Base-by-base conservation (phyloP, 2,329 filamentous ascomycete species). In the Rugonectria rugulosa region DNA sequence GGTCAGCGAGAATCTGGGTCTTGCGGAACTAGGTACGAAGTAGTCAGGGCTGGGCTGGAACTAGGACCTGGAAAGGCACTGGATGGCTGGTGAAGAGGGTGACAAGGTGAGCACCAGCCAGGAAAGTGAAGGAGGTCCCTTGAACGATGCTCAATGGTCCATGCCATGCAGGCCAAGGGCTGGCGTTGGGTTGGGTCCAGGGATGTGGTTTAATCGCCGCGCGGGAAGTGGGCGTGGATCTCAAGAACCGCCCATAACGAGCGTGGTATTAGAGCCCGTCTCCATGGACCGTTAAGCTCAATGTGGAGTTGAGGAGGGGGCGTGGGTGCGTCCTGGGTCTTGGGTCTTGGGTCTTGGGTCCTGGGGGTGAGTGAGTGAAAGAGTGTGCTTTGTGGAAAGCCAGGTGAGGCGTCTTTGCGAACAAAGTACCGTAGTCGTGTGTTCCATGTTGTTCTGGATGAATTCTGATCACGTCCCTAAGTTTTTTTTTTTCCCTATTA, bases 191-290 rank as follows among this genome's bases (percentile, higher is more conserved):
- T 57, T 17, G 26, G 27, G 37, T 15, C 54, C 57, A 64, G 41
- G 56, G 57, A 56, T 56, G 42, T 45, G 44, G 53, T 45, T n/a
- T 58, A 59, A 57, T 65, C 62, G 56, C 61, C 50, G 54, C 41
- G 55, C 60, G 63, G 60, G 63, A 66, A 64, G 62, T 66, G 60
- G 64, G 63, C 59, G 59, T 57, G 61, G 64, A 67, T 66, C 60
- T 66, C 54, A 53, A 59, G 43, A 54, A 54, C 49, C 52, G 44
- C 41, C 53, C 47, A 49, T 44, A 57, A 57, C 53, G 53, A 40
- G 40, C 51, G 44, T 44, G 40, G 40, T 34, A 27, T 40, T 50
- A 45, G 53, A 45, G 46, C 53, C 51, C 53, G 53, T 46, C 53
- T 55, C 34, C 40, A 49, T 43, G 53, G 45, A 32, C 42, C 46